Conservation (phyloP, 495 filamentous ascomycete species). For the Aspergillus funiculosus region DNA sequence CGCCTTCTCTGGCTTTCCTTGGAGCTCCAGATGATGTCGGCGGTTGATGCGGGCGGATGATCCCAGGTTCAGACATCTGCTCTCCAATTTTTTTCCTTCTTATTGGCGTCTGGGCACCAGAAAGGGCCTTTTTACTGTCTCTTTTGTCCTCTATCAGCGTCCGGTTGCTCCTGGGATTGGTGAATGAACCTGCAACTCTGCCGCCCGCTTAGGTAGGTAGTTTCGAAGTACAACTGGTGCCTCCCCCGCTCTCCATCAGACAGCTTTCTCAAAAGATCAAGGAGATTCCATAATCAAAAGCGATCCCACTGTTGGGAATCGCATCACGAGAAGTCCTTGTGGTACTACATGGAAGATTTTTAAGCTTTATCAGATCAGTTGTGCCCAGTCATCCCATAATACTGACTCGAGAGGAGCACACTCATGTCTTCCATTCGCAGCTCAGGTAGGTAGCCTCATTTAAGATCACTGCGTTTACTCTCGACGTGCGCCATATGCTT, state of each 20-base stretch:
- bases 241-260: constrained; percentile 11
- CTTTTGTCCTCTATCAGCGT: neutral
- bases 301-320: neutral
- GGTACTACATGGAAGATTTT: constrained; percentile 9
- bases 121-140: neutral
- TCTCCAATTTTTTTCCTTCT: too few relatives aligned
- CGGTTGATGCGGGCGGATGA: constrained; percentile 2
- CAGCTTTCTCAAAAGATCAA: constrained; percentile 9
- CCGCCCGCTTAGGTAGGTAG: constrained; percentile 10
- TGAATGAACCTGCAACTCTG: constrained; percentile 5
- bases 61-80: too few relatives aligned
- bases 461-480: neutral
- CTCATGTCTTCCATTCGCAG: constrained; percentile 33
- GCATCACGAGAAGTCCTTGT: neutral
- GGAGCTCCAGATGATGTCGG: constrained; percentile 14
- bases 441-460: constrained; percentile 27
- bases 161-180: too few relatives aligned
- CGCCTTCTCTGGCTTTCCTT: constrained; percentile 21
- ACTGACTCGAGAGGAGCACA: constrained; percentile 17
- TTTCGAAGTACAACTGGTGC: neutral
- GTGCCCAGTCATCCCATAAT: constrained; percentile 9
- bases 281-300: constrained; percentile 3
- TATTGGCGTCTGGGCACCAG: neutral
- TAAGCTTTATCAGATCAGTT: constrained; percentile 3
- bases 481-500: neutral